Evolutionary conservation across 345 rosid genomes (phyloP).

Genomic region (Excoecaria cochinchinensis): DNA sequence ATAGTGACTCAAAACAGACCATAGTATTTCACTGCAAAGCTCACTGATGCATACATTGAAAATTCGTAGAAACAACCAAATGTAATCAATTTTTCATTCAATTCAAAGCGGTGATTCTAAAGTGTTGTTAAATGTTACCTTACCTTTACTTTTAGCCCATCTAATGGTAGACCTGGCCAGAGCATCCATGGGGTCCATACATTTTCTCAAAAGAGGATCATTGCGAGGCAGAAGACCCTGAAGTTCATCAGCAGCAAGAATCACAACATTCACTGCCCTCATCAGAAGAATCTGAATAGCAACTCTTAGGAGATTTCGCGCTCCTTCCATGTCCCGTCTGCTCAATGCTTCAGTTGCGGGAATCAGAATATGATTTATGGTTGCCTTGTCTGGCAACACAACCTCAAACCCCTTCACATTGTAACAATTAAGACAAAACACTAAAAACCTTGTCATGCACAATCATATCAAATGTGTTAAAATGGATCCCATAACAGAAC

Average conservation of each 20-base stretch:
- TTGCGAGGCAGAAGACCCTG: conserved; percentile 44
- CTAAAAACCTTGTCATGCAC: neutral
- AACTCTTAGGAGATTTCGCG: conserved; percentile 51
- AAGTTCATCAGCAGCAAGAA: conserved; percentile 64
- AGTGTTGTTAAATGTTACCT: conserved; percentile 8
- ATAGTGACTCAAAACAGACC: neutral
- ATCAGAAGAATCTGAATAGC: conserved; percentile 58
- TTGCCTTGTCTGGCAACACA: conserved; percentile 60
- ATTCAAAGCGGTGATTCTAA: neutral
- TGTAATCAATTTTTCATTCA: too few relatives aligned
- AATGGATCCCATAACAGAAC: neutral
- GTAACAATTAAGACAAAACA: neutral
- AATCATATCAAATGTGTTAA: neutral
- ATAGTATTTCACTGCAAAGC: too few relatives aligned
- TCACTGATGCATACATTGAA: too few relatives aligned
- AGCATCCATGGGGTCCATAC: conserved; percentile 64
- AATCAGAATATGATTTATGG: conserved; percentile 49
- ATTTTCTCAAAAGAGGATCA: conserved; percentile 65
- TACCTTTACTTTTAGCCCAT: conserved; percentile 44
- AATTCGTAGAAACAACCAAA: too few relatives aligned
- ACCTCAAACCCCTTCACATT: conserved; percentile 62
- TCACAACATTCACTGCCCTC: conserved; percentile 58
- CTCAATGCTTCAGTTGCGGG: conserved; percentile 52
- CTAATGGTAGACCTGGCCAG: conserved; percentile 52
- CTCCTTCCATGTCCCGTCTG: conserved; percentile 61